Evolutionary conservation across 257 asterid species (phyloP).

Genomic region (Coffea eugenioides): DNA sequence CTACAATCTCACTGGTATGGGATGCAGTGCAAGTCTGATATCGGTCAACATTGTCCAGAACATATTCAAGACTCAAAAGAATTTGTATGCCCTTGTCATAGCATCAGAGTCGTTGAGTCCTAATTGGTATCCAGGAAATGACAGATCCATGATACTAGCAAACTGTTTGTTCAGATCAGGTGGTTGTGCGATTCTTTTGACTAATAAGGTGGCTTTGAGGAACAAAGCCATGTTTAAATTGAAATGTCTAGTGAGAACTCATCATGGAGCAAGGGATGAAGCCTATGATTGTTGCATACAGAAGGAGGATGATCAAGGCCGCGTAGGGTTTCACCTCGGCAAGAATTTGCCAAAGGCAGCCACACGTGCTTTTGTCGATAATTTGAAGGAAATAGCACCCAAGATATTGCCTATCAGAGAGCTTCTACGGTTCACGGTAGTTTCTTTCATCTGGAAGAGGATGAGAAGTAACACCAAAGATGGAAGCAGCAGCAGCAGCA

Average conservation of each 20-base stretch:
- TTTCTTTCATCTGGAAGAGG: constrained; percentile 23
- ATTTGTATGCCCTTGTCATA: constrained; percentile 52
- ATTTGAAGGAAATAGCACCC: constrained; percentile 62
- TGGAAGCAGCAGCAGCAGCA: constrained; percentile 11
- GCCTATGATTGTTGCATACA: constrained; percentile 67
- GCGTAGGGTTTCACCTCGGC: constrained; percentile 63
- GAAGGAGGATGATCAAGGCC: constrained; percentile 61
- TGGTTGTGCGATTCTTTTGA: constrained; percentile 65
- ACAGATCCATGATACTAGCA: constrained; percentile 81
- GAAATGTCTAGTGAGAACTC: constrained; percentile 62
- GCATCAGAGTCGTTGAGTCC: constrained; percentile 74
- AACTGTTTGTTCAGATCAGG: constrained; percentile 79
- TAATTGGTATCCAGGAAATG: constrained; percentile 78
- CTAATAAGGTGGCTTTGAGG: constrained; percentile 43
- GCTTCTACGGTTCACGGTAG: constrained; percentile 43
- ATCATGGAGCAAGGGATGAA: constrained; percentile 71
- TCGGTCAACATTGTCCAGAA: constrained; percentile 53
- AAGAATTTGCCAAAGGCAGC: constrained; percentile 79
- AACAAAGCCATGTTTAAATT: constrained; percentile 56
- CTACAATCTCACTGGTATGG: constrained; percentile 84
- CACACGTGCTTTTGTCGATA: constrained; percentile 72
- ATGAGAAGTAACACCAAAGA: constrained; percentile 26
- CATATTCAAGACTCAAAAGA: constrained; percentile 38
- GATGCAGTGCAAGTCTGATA: constrained; percentile 82
- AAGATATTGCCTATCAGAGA: constrained; percentile 63